A percentile compares a stretch with the other conserved stretches of the same genome.
phyloP scores from a whole-genome alignment of 2,329 filamentous ascomycete species.

The Aspergillus awamori region DNA sequence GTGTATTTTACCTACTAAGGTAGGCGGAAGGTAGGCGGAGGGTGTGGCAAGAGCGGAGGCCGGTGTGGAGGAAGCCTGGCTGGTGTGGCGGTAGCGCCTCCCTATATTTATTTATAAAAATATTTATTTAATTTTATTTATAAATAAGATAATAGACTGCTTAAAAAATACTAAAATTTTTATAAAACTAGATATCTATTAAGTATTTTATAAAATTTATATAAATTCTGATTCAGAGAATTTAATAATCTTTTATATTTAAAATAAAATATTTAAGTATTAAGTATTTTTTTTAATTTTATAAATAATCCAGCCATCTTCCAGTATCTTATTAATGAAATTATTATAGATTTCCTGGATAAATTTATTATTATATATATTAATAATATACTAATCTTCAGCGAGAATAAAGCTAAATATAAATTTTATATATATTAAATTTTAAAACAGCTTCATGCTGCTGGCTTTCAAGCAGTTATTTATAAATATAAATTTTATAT shows the following conservation, averaged over 20 bases:
- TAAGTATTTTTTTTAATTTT: not conserved
- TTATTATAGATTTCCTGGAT: not conserved
- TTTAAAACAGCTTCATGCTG: no score
- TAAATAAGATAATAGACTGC: not conserved
- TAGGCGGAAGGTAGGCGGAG: no score
- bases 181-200: not conserved
- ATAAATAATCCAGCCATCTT: not conserved
- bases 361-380: constrained; percentile 1
- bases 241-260: not conserved
- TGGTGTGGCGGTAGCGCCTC: no score
- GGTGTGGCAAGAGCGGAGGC: no score
- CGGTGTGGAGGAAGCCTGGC: no score
- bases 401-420: not conserved
- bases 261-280: not conserved
- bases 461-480: not conserved
- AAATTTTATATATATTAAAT: not conserved
- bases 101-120: not conserved
- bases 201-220: not conserved
- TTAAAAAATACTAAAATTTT: not conserved
- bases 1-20: no score
- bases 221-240: not conserved
- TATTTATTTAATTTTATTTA: not conserved
- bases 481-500: not conserved
- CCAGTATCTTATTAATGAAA: not conserved
- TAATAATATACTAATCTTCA: not conserved